A percentile compares a stretch with the other conserved stretches of the same genome.
Evolutionary conservation across 2,329 filamentous ascomycete species (phyloP).

Genomic region (Colletotrichum kahawae): DNA sequence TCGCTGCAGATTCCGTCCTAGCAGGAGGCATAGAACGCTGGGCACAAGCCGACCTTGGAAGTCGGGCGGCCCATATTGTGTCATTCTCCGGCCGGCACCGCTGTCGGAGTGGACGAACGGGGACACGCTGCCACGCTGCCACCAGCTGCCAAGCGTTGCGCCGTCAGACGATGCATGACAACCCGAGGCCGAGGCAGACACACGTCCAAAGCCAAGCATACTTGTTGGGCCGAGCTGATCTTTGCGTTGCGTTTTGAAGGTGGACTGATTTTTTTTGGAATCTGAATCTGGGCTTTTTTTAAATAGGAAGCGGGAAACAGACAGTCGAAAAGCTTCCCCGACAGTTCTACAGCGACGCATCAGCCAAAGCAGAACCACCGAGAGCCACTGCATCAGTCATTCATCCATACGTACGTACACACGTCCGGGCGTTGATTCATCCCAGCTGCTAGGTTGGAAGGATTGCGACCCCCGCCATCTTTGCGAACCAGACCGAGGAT

Average conservation of each 20-base stretch:
- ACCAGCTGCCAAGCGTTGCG: slow-evolving; percentile 4
- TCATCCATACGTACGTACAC: neutral
- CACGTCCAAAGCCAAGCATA: neutral
- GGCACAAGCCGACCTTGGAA: neutral
- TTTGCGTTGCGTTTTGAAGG: neutral
- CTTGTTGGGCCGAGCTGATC: neutral
- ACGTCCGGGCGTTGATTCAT: neutral
- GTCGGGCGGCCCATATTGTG: neutral
- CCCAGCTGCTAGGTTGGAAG: neutral
- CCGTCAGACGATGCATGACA: slow-evolving; percentile 12
- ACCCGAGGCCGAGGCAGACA: neutral
- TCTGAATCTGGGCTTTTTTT: neutral
- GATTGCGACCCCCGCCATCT: neutral
- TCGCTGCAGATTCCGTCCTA: neutral
- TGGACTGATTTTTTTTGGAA: slow-evolving; percentile 7
- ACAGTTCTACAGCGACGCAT: neutral
- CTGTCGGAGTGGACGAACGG: slow-evolving; percentile 10
- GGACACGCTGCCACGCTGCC: neutral
- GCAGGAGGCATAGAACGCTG: neutral
- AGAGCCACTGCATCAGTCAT: neutral
- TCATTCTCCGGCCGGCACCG: slow-evolving; percentile 12
- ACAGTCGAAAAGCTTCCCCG: neutral
- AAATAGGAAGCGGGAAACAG: neutral
- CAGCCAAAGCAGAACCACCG: neutral
- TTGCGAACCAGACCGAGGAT: neutral